Percentiles rank a stretch among this genome's conserved stretches.
Conservation (phyloP, 441 rosid species). For the Manihot esculenta region DNA sequence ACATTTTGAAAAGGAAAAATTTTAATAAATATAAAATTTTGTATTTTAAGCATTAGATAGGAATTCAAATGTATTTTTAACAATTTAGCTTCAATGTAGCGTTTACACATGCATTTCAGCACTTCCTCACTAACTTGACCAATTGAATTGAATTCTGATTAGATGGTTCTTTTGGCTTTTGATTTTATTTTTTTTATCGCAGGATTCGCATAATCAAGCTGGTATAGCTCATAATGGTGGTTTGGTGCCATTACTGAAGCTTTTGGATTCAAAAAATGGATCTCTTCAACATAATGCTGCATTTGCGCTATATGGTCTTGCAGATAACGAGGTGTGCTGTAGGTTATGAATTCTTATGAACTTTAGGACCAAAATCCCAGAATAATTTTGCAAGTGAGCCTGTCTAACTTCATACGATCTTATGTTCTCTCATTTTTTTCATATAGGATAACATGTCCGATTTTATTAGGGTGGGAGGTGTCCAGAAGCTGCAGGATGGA, state of each 20-base stretch:
- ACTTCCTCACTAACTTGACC: too few relatives aligned
- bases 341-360: constrained; percentile 8
- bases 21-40: not conserved
- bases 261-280: constrained; percentile 94
- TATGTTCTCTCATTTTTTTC: constrained; percentile 24
- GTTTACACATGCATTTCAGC: too few relatives aligned
- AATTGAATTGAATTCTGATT: not conserved
- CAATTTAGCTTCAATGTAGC: not conserved
- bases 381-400: constrained; percentile 7
- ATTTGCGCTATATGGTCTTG: constrained; percentile 96
- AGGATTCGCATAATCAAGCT: constrained; percentile 96
- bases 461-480: constrained; percentile 97
- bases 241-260: constrained; percentile 78
- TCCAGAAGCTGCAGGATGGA: constrained; percentile 93
- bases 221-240: constrained; percentile 97
- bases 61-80: not conserved
- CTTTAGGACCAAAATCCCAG: constrained; percentile 19
- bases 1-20: not conserved
- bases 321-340: constrained; percentile 88
- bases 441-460: constrained; percentile 90
- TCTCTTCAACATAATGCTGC: constrained; percentile 99
- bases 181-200: constrained; percentile 22
- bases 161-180: constrained; percentile 8
- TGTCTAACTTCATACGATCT: constrained; percentile 16
- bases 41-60: not conserved